These are phyloP conservation scores for Pachyrhizus erosus DNA, from an alignment of 306 rosid genomes.

Conservation along the genomic window DNA sequence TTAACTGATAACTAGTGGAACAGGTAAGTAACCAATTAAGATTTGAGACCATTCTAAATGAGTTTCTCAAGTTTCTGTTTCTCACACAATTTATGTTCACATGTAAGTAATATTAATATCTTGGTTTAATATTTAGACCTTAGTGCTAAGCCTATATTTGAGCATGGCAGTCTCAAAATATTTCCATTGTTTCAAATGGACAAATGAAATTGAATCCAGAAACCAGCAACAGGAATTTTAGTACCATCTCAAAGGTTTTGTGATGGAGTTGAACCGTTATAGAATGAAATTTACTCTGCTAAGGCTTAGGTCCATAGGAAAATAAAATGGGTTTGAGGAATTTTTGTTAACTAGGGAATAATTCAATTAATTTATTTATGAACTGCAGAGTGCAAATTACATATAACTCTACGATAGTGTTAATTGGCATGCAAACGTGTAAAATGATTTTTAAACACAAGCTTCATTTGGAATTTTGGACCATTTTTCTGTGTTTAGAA, in stretches of 20 bases:
- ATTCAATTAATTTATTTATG: constrained; percentile 5
- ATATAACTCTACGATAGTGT: background rate
- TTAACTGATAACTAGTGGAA: constrained; percentile 58
- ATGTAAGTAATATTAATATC: constrained; percentile 11
- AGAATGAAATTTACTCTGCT: background rate
- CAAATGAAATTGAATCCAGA: background rate
- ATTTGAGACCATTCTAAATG: background rate
- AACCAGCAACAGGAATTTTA: background rate
- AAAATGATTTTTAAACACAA: constrained; percentile 15
- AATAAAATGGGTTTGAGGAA: background rate
- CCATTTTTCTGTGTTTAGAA: constrained; percentile 35
- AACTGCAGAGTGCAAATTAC: constrained; percentile 8
- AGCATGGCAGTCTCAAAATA: background rate
- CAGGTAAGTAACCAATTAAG: constrained; percentile 17
- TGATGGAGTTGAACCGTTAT: background rate
- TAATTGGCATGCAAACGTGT: constrained; percentile 29
- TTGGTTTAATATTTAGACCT: background rate
- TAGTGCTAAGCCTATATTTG: background rate
- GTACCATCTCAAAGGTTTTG: background rate
- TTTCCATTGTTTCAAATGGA: background rate
- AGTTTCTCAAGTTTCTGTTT: constrained; percentile 7
- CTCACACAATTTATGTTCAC: constrained; percentile 31
- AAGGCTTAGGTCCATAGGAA: background rate
- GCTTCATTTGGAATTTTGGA: constrained; percentile 24
- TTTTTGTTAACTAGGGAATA: background rate